These are phyloP conservation scores for Colletotrichum sp. DNA, from an alignment of 2,329 filamentous ascomycete genomes.

Conservation along the genomic window DNA sequence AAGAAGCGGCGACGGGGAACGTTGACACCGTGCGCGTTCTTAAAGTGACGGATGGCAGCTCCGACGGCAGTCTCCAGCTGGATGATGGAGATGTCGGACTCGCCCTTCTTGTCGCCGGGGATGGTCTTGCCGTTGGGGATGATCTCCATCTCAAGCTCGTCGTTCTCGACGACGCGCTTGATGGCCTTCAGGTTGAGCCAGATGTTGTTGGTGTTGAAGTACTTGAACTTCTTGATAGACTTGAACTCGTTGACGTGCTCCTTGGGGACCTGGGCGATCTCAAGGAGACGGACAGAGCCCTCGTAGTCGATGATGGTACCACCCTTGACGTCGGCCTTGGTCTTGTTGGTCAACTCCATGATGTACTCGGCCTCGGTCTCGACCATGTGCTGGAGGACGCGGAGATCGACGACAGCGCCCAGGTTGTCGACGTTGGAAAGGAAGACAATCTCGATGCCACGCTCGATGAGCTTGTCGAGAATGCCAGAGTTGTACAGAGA, in stretches of 20 bases:
- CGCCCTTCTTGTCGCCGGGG: constrained; percentile 98
- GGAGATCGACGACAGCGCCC: constrained; percentile 95
- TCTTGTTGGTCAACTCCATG: constrained; percentile 99
- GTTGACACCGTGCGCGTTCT: constrained; percentile 98
- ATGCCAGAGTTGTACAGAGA: constrained; percentile 99
- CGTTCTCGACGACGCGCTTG: constrained; percentile 98
- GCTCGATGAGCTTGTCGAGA: constrained; percentile 93
- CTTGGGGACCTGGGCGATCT: constrained; percentile 99
- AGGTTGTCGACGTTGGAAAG: constrained; percentile 99
- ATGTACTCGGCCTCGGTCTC: constrained; percentile 98
- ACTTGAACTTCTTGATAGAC: constrained; percentile 99
- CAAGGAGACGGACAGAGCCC: constrained; percentile 92
- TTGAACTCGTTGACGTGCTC: constrained; percentile 99
- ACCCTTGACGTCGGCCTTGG: constrained; percentile 99
- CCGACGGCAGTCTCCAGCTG: constrained; percentile 99
- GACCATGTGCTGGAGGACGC: constrained; percentile 99
- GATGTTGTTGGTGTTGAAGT: constrained; percentile 99
- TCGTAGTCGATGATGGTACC: constrained; percentile 99
- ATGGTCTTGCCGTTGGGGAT: constrained; percentile 99
- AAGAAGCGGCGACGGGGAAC: constrained; percentile 97
- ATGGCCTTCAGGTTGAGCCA: constrained; percentile 98
- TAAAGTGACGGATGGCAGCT: constrained; percentile 98
- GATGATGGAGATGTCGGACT: constrained; percentile 95
- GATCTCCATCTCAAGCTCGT: constrained; percentile 99
- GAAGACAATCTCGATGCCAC: constrained; percentile 97